phyloP scores from a whole-genome alignment of 1,284 basidiomycete species.

The Papiliotrema fonsecae region DNA sequence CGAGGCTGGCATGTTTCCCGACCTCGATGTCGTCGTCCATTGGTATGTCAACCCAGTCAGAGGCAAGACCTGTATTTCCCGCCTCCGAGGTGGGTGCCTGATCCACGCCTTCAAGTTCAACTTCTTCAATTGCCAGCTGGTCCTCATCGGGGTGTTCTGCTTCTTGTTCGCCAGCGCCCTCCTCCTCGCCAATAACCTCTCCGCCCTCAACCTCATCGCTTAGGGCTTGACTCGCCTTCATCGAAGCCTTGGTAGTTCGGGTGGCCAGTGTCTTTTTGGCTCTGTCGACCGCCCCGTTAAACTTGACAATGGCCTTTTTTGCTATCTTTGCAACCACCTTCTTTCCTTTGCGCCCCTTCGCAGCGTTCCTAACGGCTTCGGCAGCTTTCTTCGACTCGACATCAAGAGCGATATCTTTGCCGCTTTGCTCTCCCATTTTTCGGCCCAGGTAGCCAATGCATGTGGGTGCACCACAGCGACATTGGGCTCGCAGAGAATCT shows the following conservation, averaged over 20 bases:
- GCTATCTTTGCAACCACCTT: slow-evolving; percentile 6
- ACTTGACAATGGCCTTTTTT: not conserved
- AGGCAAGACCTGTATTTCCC: no score
- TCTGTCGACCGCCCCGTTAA: not conserved
- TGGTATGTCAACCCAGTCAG: not conserved
- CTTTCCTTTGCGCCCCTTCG: slow-evolving; percentile 3
- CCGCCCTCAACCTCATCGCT: not conserved
- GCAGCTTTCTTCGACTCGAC: slow-evolving; percentile 5
- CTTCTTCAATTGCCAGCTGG: not conserved
- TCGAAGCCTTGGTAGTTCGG: no score
- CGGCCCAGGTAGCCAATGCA: slow-evolving; percentile 46
- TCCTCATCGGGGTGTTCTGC: no score
- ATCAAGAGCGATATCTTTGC: slow-evolving; percentile 23
- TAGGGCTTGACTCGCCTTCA: no score
- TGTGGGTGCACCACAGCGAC: slow-evolving; percentile 44
- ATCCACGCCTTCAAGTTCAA: not conserved
- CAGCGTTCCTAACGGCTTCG: not conserved
- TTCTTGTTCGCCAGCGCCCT: not conserved
- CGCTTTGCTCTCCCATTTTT: slow-evolving; percentile 26
- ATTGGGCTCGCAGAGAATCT: slow-evolving; percentile 38
- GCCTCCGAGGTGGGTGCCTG: not conserved
- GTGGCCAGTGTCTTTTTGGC: not conserved
- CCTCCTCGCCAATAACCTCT: not conserved
- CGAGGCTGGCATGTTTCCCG: no score
- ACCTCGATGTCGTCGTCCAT: no score